Evolutionary conservation across 176 grass and related monocot species (phyloP).

Genomic region (Tillandsia fasciculata): DNA sequence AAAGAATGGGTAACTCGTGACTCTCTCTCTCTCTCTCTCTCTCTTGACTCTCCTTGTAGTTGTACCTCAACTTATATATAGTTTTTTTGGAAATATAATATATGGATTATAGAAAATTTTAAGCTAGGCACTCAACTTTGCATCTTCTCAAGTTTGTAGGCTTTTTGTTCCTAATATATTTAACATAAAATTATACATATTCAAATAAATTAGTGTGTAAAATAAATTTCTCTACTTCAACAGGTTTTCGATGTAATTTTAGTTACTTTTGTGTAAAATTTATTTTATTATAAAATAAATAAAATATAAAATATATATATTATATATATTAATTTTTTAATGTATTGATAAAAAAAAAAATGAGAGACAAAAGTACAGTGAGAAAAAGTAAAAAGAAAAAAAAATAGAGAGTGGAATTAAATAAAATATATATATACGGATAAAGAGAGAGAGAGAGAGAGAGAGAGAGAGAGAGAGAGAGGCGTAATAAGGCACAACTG

Average conservation of each 20-base stretch:
- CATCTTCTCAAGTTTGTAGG: neutral
- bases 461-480: neutral
- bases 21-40: neutral
- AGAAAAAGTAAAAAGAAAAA: neutral
- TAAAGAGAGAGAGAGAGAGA: neutral
- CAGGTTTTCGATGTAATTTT: conserved; percentile 15
- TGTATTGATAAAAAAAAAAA: no score
- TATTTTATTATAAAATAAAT: no score
- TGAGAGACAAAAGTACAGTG: neutral
- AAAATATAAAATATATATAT: no score
- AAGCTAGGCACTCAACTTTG: neutral
- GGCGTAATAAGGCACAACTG: neutral
- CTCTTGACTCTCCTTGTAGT: neutral
- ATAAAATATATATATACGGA: no score
- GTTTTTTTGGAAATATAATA: no score
- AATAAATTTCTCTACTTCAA: neutral
- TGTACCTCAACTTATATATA: no score
- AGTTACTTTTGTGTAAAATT: neutral
- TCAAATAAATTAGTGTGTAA: no score
- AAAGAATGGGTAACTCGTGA: conserved; percentile 21
- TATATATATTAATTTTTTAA: no score
- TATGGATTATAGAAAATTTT: no score
- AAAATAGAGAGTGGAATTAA: no score
- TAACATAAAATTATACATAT: no score
- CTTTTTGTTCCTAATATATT: neutral